Evolutionary conservation across 345 rosid species (phyloP).

Genomic region (Sonneratia alba): DNA sequence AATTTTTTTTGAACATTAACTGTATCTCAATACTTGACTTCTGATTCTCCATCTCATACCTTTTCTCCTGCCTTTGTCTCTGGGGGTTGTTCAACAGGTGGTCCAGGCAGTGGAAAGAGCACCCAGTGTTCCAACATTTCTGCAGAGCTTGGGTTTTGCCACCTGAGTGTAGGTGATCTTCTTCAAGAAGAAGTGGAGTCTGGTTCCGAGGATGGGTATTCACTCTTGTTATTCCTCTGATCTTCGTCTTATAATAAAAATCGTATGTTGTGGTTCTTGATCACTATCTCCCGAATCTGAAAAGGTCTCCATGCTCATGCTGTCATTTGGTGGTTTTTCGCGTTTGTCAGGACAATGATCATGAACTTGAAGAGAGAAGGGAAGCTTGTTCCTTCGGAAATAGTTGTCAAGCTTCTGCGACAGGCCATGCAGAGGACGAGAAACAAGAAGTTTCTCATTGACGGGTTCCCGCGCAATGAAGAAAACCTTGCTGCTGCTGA

Average conservation of each 20-base stretch:
- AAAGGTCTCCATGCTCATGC: too few species aligned
- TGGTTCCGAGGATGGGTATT: constrained; percentile 28
- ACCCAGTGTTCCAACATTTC: constrained; percentile 24
- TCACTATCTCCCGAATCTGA: too few species aligned
- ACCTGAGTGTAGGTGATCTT: constrained; percentile 28
- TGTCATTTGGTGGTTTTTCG: neutral
- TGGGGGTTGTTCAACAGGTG: constrained; percentile 4
- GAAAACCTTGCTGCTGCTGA: constrained; percentile 23
- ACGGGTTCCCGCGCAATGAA: constrained; percentile 31
- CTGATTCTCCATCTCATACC: neutral
- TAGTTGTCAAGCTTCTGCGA: constrained; percentile 22
- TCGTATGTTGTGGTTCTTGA: too few species aligned
- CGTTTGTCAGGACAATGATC: constrained; percentile 14
- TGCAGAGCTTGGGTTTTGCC: constrained; percentile 15
- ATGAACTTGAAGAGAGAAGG: constrained; percentile 22
- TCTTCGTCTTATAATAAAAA: too few species aligned
- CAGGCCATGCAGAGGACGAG: constrained; percentile 19
- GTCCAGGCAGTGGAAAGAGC: constrained; percentile 29
- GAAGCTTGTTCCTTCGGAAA: constrained; percentile 28
- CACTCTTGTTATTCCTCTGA: neutral
- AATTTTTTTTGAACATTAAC: too few species aligned
- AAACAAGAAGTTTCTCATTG: constrained; percentile 23
- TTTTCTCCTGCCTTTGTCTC: neutral
- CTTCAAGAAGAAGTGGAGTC: constrained; percentile 23
- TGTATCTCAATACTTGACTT: neutral